A percentile compares a stretch with the other conserved stretches of the same genome.
Evolutionary conservation across 352 stramenopile genomes (phyloP).

Genomic region (Peronosclerospora sorghi): DNA sequence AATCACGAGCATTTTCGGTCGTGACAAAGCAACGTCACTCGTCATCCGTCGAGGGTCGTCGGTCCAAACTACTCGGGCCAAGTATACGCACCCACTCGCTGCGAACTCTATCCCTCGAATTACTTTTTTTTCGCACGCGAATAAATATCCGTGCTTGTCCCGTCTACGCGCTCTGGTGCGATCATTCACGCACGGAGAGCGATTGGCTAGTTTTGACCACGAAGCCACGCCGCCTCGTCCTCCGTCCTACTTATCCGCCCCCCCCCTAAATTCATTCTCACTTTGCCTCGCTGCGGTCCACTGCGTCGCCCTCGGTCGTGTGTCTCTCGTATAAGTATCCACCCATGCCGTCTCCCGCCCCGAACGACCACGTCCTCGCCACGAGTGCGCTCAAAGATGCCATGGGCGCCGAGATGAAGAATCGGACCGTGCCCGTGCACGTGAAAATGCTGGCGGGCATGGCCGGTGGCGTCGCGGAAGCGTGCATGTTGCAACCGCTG

Average conservation of each 20-base stretch:
- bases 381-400: constrained; percentile 71
- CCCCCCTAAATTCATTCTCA: constrained; percentile 9
- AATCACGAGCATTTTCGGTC: background rate
- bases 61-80: constrained; percentile 3
- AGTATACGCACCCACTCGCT: no score
- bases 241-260: background rate
- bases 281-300: constrained; percentile 17
- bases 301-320: background rate
- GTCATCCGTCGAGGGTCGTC: no score
- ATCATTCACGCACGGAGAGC: no score
- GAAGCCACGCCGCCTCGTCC: background rate
- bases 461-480: constrained; percentile 77
- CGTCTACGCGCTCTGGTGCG: no score
- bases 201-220: no score
- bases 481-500: constrained; percentile 70
- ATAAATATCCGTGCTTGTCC: no score
- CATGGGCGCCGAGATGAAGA: constrained; percentile 64
- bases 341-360: background rate
- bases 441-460: constrained; percentile 83
- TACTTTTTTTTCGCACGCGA: no score
- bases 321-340: no score
- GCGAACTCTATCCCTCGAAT: no score
- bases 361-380: constrained; percentile 28
- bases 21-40: constrained; percentile 5
- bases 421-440: constrained; percentile 49